Conservation (phyloP, 345 rosid species). For the Alliaria petiolata region DNA sequence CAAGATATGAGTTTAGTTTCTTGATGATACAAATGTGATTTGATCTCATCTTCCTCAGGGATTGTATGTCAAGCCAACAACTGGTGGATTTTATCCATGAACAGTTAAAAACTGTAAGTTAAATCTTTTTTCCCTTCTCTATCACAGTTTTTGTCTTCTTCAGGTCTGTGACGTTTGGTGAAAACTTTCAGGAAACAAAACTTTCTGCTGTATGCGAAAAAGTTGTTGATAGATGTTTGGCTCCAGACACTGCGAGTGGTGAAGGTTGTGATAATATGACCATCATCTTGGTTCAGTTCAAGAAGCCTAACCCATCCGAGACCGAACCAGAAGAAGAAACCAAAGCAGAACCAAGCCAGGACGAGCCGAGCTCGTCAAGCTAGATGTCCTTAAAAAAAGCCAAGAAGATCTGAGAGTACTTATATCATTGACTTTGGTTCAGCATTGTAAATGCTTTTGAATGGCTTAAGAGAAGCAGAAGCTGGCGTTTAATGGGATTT, state of each 20-base stretch:
- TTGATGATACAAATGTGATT: slow-evolving; percentile 7
- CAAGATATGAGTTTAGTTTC: background rate
- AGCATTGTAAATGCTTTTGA: slow-evolving; percentile 9
- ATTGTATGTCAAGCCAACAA: slow-evolving; percentile 85
- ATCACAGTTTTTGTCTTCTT: background rate
- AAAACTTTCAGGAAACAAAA: slow-evolving; percentile 60
- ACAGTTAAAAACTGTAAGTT: slow-evolving; percentile 47
- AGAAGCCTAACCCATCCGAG: slow-evolving; percentile 34
- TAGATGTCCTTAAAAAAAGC: slow-evolving; percentile 16
- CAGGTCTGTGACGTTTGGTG: slow-evolving; percentile 3
- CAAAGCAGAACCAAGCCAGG: slow-evolving; percentile 21
- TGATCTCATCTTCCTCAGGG: slow-evolving; percentile 40
- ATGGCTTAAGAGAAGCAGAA: slow-evolving; percentile 18
- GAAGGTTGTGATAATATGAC: slow-evolving; percentile 99
- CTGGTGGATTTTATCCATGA: slow-evolving; percentile 68
- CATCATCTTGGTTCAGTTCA: slow-evolving; percentile 82
- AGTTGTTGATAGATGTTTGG: slow-evolving; percentile 81
- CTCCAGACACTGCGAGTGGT: slow-evolving; percentile 68
- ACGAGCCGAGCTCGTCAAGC: slow-evolving; percentile 32
- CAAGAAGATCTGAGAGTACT: background rate
- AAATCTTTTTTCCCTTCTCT: background rate
- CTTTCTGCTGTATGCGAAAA: slow-evolving; percentile 77
- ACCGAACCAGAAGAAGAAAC: slow-evolving; percentile 9
- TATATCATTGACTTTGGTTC: slow-evolving; percentile 6
- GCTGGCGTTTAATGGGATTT: slow-evolving; percentile 12